Evolutionary conservation across 176 grass and related monocot species (phyloP).

Genomic region (Bolboschoenus planiculmis): DNA sequence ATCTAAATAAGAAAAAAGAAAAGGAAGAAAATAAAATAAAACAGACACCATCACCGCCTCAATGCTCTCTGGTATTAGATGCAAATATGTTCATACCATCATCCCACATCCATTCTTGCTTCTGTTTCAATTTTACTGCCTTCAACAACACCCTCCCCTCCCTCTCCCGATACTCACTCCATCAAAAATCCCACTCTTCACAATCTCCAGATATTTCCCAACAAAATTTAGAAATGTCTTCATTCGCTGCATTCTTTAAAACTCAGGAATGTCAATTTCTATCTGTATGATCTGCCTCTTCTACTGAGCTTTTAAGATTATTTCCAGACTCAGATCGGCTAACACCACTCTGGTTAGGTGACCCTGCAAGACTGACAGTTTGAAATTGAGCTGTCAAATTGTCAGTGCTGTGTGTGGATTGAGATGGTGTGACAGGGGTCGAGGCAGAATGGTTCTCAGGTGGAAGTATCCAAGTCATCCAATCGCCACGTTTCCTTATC

Average conservation of each 20-base stretch:
- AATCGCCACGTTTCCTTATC: slow-evolving; percentile 40
- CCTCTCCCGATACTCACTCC: background rate
- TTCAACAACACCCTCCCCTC: background rate
- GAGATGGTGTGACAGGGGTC: slow-evolving; percentile 9
- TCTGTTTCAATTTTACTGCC: slow-evolving; percentile 11
- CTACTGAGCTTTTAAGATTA: slow-evolving; percentile 11
- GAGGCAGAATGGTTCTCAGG: background rate
- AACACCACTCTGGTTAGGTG: background rate
- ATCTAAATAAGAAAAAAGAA: slow-evolving; percentile 2
- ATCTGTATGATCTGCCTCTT: slow-evolving; percentile 18
- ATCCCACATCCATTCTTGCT: background rate
- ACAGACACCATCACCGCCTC: background rate
- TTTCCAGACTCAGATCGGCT: slow-evolving; percentile 23
- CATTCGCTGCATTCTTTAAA: background rate
- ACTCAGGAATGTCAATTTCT: slow-evolving; percentile 13
- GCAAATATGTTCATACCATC: slow-evolving; percentile 19
- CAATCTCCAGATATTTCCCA: background rate
- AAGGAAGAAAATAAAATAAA: background rate
- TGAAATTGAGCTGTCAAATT: slow-evolving; percentile 19
- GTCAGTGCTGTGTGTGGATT: slow-evolving; percentile 11
- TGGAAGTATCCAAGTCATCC: slow-evolving; percentile 37
- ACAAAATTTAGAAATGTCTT: slow-evolving; percentile 24
- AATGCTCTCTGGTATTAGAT: slow-evolving; percentile 1
- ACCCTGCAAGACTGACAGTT: slow-evolving; percentile 12
- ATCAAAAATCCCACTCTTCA: slow-evolving; percentile 10